phyloP scores from a whole-genome alignment of 2,329 filamentous ascomycete genomes.

The Fusarium buxicola region DNA sequence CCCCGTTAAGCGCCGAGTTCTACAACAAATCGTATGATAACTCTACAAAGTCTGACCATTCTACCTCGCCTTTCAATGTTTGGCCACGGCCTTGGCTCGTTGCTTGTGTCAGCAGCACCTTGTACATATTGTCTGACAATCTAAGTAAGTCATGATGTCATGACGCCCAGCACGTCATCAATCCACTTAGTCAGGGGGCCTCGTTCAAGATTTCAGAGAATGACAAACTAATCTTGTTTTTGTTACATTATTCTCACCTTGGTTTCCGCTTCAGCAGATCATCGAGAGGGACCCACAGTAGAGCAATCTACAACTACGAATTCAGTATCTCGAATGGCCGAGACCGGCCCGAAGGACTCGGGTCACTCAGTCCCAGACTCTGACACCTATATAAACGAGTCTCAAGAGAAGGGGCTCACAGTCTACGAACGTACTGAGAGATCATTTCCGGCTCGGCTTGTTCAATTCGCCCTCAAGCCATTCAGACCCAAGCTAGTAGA shows the following conservation, averaged over 20 bases:
- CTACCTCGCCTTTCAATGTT: too few species aligned
- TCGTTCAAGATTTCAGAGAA: neutral
- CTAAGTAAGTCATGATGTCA: constrained; percentile 1
- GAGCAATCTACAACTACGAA: neutral
- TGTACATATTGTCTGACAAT: too few species aligned
- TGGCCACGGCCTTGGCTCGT: too few species aligned
- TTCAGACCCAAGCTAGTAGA: constrained; percentile 26
- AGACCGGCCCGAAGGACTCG: neutral
- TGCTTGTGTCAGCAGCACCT: too few species aligned
- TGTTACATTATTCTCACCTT: neutral
- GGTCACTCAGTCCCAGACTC: constrained; percentile 1
- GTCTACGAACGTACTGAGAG: constrained; percentile 24
- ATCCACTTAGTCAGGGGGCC: neutral
- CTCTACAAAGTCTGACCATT: too few species aligned
- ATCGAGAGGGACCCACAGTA: too few species aligned
- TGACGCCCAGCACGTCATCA: neutral
- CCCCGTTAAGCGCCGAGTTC: too few species aligned
- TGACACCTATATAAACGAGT: neutral
- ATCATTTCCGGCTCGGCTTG: constrained; percentile 18
- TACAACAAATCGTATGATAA: too few species aligned
- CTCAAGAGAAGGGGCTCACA: neutral
- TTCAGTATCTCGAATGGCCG: neutral
- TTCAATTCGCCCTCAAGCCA: constrained; percentile 31
- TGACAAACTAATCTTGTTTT: neutral
- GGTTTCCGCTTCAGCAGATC: too few species aligned